A percentile compares a stretch with the other conserved stretches of the same genome.
These are phyloP conservation scores for Thraustochytrium striatum DNA, from an alignment of 352 stramenopile species.

Conservation along the genomic window DNA sequence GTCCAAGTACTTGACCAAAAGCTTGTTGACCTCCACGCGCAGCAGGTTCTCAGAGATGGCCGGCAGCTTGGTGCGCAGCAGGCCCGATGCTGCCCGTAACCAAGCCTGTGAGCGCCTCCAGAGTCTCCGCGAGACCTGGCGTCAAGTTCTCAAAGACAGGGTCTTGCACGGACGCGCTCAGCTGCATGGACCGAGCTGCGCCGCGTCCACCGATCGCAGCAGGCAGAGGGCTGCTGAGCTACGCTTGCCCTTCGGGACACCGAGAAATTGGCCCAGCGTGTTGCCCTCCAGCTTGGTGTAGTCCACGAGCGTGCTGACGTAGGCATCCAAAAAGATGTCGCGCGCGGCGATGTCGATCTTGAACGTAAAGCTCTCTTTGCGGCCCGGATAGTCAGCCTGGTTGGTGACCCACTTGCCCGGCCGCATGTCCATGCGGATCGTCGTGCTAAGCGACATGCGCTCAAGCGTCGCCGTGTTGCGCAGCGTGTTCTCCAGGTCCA, in stretches of 20 bases:
- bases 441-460: not conserved
- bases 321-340: not conserved
- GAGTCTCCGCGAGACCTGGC: not conserved
- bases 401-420: not conserved
- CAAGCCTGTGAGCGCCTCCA: not conserved
- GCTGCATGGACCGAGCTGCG: not conserved
- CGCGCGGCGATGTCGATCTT: not conserved
- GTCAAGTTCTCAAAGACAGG: not conserved
- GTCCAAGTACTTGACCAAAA: not conserved
- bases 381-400: not conserved
- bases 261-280: not conserved
- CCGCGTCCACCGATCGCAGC: not conserved
- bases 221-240: not conserved
- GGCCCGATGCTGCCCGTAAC: too few relatives aligned
- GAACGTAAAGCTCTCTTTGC: not conserved
- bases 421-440: not conserved
- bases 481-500: not conserved
- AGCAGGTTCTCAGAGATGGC: not conserved
- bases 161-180: not conserved
- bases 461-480: not conserved
- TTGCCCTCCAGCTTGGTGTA: not conserved
- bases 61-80: not conserved
- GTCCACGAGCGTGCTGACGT: not conserved
- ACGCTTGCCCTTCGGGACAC: not conserved
- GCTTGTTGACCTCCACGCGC: not conserved